These are phyloP conservation scores for Metarhizium guizhouense DNA, from an alignment of 2,329 filamentous ascomycete genomes.

Conservation along the genomic window DNA sequence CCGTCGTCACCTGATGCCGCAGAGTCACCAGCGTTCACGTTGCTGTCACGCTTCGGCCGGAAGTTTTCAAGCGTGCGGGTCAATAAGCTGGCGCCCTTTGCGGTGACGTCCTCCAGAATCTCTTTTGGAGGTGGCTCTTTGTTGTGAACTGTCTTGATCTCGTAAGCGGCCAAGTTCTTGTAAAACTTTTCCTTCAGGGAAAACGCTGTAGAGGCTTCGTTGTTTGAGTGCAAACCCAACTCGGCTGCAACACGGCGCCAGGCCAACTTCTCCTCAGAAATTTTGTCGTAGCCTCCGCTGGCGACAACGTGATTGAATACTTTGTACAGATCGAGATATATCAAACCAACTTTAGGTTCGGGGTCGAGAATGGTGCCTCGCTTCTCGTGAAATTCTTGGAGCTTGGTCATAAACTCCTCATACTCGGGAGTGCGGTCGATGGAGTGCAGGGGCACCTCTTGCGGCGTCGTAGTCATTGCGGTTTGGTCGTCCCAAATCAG, in stretches of 20 bases:
- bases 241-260: constrained; percentile 75
- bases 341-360: constrained; percentile 71
- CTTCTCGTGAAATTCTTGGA: constrained; percentile 66
- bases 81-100: constrained; percentile 73
- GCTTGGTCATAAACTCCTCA: constrained; percentile 65
- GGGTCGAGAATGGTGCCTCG: constrained; percentile 72
- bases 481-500: constrained; percentile 1
- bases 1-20: constrained; percentile 52
- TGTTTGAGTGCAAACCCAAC: constrained; percentile 64
- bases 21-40: constrained; percentile 45
- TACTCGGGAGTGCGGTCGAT: constrained; percentile 62
- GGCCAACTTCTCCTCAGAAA: constrained; percentile 74
- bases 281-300: constrained; percentile 77
- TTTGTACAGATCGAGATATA: constrained; percentile 67
- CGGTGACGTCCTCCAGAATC: constrained; percentile 79
- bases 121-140: constrained; percentile 80
- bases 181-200: constrained; percentile 83
- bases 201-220: constrained; percentile 77
- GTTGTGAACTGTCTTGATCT: constrained; percentile 69
- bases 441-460: constrained; percentile 29
- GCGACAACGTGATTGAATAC: constrained; percentile 70
- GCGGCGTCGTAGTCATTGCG: constrained; percentile 17
- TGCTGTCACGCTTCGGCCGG: constrained; percentile 36
- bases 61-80: constrained; percentile 74
- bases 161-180: constrained; percentile 79